Conservation (phyloP, 768 basidiomycete species). For the Lyophyllum semitale region DNA sequence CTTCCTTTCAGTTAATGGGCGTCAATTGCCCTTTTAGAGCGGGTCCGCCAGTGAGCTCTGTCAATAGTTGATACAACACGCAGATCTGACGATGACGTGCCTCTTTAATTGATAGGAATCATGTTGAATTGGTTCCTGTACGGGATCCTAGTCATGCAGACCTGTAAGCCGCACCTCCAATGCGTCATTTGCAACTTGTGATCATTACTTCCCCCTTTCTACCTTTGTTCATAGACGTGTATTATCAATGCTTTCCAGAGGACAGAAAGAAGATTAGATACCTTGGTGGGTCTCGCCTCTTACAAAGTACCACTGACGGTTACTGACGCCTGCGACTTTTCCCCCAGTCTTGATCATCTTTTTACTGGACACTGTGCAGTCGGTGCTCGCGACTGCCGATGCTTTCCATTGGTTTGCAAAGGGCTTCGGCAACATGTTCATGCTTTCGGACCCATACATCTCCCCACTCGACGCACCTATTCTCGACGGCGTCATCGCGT, state of each 20-base stretch:
- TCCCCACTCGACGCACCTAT: background rate
- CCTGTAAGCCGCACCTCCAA: background rate
- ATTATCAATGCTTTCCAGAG: background rate
- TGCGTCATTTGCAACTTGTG: no score
- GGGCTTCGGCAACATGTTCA: constrained; percentile 24
- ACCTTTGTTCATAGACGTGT: background rate
- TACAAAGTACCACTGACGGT: background rate
- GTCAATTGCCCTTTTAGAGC: background rate
- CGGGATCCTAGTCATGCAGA: constrained; percentile 1
- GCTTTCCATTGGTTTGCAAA: constrained; percentile 26
- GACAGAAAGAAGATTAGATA: background rate
- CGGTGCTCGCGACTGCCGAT: constrained; percentile 27
- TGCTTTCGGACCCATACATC: constrained; percentile 24
- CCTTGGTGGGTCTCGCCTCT: background rate
- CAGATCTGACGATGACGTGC: background rate
- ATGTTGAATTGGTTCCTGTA: background rate
- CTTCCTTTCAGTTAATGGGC: background rate
- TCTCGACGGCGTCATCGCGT: constrained; percentile 6
- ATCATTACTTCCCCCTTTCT: no score
- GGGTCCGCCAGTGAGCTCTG: background rate
- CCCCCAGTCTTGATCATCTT: constrained; percentile 25
- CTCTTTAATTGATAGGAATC: background rate
- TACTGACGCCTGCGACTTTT: background rate
- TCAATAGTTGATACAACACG: background rate
- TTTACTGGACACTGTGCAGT: constrained; percentile 29